phyloP scores from a whole-genome alignment of 768 basidiomycete species.

The Boletus vermiculosoides region DNA sequence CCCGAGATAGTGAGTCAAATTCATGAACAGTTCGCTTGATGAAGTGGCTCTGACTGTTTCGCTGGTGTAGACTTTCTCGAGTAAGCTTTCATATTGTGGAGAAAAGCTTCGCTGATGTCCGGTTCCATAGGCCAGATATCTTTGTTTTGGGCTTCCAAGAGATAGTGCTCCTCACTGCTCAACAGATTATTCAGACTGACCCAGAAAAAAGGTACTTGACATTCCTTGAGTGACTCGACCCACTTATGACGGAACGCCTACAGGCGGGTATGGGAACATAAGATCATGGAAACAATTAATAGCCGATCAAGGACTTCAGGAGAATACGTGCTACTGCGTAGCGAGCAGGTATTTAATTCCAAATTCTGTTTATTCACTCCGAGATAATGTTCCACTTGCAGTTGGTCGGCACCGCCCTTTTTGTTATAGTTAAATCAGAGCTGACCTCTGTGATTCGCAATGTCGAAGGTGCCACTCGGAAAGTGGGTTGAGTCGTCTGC shows the following conservation, averaged over 20 bases:
- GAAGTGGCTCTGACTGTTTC: neutral
- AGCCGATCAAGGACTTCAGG: slow-evolving; percentile 62
- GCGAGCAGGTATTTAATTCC: slow-evolving; percentile 69
- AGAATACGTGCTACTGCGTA: slow-evolving; percentile 83
- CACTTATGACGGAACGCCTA: neutral
- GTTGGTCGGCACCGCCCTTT: slow-evolving; percentile 93
- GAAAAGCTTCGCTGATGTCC: slow-evolving; percentile 26
- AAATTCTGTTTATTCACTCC: neutral
- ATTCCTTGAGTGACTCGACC: neutral
- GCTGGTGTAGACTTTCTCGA: slow-evolving; percentile 17
- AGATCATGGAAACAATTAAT: slow-evolving; percentile 77
- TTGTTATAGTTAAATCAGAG: slow-evolving; percentile 79
- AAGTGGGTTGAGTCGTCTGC: slow-evolving; percentile 48
- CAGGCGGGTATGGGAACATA: slow-evolving; percentile 85
- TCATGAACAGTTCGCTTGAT: neutral
- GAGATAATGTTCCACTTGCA: slow-evolving; percentile 31
- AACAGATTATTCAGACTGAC: slow-evolving; percentile 94
- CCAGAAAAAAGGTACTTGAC: slow-evolving; percentile 80
- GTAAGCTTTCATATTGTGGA: slow-evolving; percentile 8
- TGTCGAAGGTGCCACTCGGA: slow-evolving; percentile 89
- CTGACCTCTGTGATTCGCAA: slow-evolving; percentile 79
- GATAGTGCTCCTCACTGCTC: slow-evolving; percentile 96
- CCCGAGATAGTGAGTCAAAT: slow-evolving; percentile 60
- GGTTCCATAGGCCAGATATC: slow-evolving; percentile 69
- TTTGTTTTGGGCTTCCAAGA: slow-evolving; percentile 94